Conservation (phyloP, 148 eudicot genomes). For the Rhododendron mucronatum region DNA sequence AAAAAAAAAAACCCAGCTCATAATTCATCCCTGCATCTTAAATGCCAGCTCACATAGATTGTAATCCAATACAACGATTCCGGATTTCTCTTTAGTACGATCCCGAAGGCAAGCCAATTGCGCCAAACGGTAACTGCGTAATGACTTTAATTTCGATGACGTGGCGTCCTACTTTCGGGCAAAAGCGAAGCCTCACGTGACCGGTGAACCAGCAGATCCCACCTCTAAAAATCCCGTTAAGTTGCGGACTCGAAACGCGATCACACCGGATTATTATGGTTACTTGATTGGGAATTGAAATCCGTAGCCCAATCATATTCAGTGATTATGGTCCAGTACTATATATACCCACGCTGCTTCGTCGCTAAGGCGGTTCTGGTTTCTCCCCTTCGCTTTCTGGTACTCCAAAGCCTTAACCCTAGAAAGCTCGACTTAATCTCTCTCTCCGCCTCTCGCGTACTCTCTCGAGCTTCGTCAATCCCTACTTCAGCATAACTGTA, state of each 20-base stretch:
- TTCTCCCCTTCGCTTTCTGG: not conserved
- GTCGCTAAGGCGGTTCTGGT: not conserved
- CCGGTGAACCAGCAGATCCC: not conserved
- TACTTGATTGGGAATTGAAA: not conserved
- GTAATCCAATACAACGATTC: no score
- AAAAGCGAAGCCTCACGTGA: not conserved
- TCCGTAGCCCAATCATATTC: not conserved
- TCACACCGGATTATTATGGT: not conserved
- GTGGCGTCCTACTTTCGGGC: not conserved
- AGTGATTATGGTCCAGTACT: not conserved
- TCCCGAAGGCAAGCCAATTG: not conserved
- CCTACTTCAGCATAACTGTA: not conserved
- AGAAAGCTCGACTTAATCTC: no score
- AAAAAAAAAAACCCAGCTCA: no score
- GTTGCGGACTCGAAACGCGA: not conserved
- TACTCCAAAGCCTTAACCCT: not conserved
- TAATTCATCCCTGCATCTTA: no score
- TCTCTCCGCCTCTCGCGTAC: not conserved
- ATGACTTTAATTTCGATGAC: not conserved
- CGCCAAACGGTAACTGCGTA: not conserved
- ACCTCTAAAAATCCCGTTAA: not conserved
- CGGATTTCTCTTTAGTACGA: no score
- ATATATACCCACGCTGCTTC: not conserved
- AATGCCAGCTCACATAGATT: no score
- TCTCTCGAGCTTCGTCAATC: slow-evolving; percentile 2